phyloP scores from a whole-genome alignment of 2,329 filamentous ascomycete genomes.

The Gaeumannomyces tritici region DNA sequence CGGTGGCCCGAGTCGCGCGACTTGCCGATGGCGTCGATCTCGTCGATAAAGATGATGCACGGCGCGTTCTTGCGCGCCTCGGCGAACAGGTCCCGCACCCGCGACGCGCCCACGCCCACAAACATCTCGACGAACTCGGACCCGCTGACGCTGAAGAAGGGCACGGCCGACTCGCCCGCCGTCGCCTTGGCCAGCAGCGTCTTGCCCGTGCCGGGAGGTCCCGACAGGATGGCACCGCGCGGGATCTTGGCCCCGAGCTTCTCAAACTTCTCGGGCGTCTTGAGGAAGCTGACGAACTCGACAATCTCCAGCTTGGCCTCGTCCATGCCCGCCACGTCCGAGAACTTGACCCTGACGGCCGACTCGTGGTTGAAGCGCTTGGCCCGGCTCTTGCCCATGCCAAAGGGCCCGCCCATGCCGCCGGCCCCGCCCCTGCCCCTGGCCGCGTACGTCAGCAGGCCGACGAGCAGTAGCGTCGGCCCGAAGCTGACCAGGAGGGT shows the following conservation, averaged over 20 bases:
- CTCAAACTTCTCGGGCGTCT: slow-evolving; percentile 87
- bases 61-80: slow-evolving; percentile 93
- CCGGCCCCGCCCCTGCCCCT: slow-evolving; percentile 64
- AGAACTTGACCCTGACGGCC: slow-evolving; percentile 92
- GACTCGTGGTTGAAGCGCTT: slow-evolving; percentile 98
- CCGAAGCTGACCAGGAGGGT: slow-evolving; percentile 70
- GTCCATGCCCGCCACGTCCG: slow-evolving; percentile 95
- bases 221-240: slow-evolving; percentile 89
- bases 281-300: slow-evolving; percentile 97
- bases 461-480: slow-evolving; percentile 79
- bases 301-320: slow-evolving; percentile 98
- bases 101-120: slow-evolving; percentile 91
- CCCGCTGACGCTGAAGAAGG: slow-evolving; percentile 96
- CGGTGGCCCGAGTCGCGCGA: slow-evolving; percentile 70
- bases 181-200: slow-evolving; percentile 95
- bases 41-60: slow-evolving; percentile 99
- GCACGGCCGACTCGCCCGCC: slow-evolving; percentile 90
- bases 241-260: slow-evolving; percentile 96
- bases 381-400: slow-evolving; percentile 89
- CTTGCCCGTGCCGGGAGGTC: slow-evolving; percentile 98
- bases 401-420: slow-evolving; percentile 73
- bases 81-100: slow-evolving; percentile 89
- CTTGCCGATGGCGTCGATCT: slow-evolving; percentile 96
- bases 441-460: slow-evolving; percentile 70
- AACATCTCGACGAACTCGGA: slow-evolving; percentile 99